A percentile compares a stretch with the other conserved stretches of the same genome.
These are phyloP conservation scores for Paraglomus occultum DNA, from an alignment of 192 early-diverging fungal species.

Conservation along the genomic window DNA sequence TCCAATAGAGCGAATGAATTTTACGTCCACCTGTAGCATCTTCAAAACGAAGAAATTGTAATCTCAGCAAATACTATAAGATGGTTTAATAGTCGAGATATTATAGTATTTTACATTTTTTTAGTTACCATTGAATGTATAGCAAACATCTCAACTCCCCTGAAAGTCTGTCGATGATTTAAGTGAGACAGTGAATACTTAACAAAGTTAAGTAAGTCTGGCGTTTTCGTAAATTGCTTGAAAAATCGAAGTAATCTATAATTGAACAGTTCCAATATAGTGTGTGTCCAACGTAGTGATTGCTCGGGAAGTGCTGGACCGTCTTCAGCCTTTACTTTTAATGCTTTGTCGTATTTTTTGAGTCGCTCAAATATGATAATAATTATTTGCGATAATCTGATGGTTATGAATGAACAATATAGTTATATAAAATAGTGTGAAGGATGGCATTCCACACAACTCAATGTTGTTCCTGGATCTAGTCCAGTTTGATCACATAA, in stretches of 20 bases:
- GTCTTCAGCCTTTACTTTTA: slow-evolving; percentile 43
- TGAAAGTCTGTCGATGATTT: slow-evolving; percentile 65
- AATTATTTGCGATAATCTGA: slow-evolving; percentile 61
- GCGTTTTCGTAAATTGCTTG: slow-evolving; percentile 66
- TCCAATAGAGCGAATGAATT: slow-evolving; percentile 51
- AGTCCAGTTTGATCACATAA: not conserved
- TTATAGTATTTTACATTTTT: slow-evolving; percentile 31
- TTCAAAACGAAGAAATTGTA: slow-evolving; percentile 24
- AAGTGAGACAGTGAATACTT: slow-evolving; percentile 64
- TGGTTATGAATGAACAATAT: slow-evolving; percentile 16
- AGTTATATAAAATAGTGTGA: not conserved
- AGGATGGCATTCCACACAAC: not conserved
- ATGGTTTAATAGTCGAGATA: not conserved
- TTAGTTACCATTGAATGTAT: slow-evolving; percentile 53
- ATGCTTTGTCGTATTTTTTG: slow-evolving; percentile 62
- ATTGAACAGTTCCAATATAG: slow-evolving; percentile 70
- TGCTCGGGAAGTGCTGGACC: slow-evolving; percentile 42
- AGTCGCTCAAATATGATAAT: slow-evolving; percentile 73
- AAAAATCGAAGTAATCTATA: slow-evolving; percentile 70
- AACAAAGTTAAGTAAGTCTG: slow-evolving; percentile 66
- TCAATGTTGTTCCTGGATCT: not conserved
- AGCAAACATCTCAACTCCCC: slow-evolving; percentile 66
- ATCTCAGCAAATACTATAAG: not conserved
- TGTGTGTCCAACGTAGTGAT: slow-evolving; percentile 67
- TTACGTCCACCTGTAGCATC: slow-evolving; percentile 46